Evolutionary conservation across 2,329 filamentous ascomycete species (phyloP).

Genomic region (Sclerotiophoma versabilis): DNA sequence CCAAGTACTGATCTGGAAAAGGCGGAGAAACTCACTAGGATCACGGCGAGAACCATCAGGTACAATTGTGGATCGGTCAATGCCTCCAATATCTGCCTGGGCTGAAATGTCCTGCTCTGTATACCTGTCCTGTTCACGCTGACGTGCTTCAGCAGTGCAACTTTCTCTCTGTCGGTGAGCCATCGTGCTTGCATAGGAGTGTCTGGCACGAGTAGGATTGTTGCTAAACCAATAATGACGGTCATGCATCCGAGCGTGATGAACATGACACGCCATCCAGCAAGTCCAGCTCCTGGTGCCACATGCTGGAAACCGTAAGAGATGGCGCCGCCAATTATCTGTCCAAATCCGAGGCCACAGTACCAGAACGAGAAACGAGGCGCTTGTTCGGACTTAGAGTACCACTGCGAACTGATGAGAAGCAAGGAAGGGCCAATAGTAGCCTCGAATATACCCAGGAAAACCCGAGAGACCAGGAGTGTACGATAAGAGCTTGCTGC

Average conservation of each 20-base stretch:
- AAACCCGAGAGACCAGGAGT: conserved; percentile 56
- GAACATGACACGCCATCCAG: conserved; percentile 32
- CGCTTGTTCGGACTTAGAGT: conserved; percentile 64
- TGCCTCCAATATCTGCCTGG: conserved; percentile 66
- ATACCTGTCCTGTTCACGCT: conserved; percentile 77
- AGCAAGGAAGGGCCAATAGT: conserved; percentile 61
- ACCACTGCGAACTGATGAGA: conserved; percentile 63
- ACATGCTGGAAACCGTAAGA: conserved; percentile 35
- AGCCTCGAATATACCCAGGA: conserved; percentile 62
- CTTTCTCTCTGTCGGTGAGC: conserved; percentile 45
- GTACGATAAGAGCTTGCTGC: conserved; percentile 48
- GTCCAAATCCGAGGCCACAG: conserved; percentile 55
- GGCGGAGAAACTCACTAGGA: conserved; percentile 7
- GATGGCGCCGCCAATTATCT: conserved; percentile 24
- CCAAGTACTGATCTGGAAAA: neutral
- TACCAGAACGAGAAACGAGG: conserved; percentile 69
- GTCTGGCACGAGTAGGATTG: conserved; percentile 49
- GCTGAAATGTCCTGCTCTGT: conserved; percentile 69
- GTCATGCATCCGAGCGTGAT: conserved; percentile 25
- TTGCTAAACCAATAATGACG: conserved; percentile 23
- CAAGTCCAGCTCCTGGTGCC: conserved; percentile 1
- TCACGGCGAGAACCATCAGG: conserved; percentile 37
- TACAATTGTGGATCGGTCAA: conserved; percentile 63
- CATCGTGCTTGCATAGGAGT: conserved; percentile 52
- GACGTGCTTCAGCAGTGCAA: conserved; percentile 68